These are phyloP conservation scores for Hymenoscyphus salicellus DNA, from an alignment of 2,329 filamentous ascomycete genomes.

Conservation along the genomic window DNA sequence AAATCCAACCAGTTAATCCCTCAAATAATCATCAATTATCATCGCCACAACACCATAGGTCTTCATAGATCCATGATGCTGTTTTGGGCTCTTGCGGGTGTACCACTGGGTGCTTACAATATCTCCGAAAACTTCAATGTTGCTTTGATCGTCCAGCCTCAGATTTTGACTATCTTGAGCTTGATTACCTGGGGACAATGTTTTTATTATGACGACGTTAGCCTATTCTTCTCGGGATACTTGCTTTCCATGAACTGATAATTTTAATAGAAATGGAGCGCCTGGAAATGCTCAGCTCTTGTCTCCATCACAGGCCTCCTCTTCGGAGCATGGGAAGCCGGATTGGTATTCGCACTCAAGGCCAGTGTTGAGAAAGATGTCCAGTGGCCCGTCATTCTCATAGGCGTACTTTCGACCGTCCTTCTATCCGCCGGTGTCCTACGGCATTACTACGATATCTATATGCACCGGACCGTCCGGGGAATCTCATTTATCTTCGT, in stretches of 20 bases:
- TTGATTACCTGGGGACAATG: slow-evolving; percentile 38
- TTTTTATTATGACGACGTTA: slow-evolving; percentile 44
- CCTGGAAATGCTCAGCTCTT: slow-evolving; percentile 47
- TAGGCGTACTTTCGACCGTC: slow-evolving; percentile 63
- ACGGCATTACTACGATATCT: slow-evolving; percentile 69
- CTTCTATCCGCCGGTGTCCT: slow-evolving; percentile 65
- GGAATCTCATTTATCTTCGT: slow-evolving; percentile 73
- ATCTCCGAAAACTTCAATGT: slow-evolving; percentile 35
- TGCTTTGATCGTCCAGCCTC: slow-evolving; percentile 35
- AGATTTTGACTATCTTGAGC: slow-evolving; percentile 36
- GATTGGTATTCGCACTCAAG: slow-evolving; percentile 54
- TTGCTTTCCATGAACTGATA: background rate
- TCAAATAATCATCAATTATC: slow-evolving; percentile 67
- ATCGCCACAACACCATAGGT: slow-evolving; percentile 62
- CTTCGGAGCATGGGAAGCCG: slow-evolving; percentile 59
- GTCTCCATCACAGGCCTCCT: slow-evolving; percentile 50
- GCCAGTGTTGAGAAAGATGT: slow-evolving; percentile 42
- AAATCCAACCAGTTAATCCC: slow-evolving; percentile 55
- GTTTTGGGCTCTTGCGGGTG: slow-evolving; percentile 65
- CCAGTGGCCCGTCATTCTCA: slow-evolving; percentile 62
- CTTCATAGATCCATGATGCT: slow-evolving; percentile 71
- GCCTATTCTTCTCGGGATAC: slow-evolving; percentile 18
- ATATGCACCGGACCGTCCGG: slow-evolving; percentile 60
- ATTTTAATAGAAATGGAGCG: slow-evolving; percentile 48
- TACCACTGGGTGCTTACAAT: slow-evolving; percentile 55